Percentiles rank a stretch among this genome's conserved stretches.
Conservation (phyloP, 495 filamentous ascomycete species). For the Penicillium coffeae region DNA sequence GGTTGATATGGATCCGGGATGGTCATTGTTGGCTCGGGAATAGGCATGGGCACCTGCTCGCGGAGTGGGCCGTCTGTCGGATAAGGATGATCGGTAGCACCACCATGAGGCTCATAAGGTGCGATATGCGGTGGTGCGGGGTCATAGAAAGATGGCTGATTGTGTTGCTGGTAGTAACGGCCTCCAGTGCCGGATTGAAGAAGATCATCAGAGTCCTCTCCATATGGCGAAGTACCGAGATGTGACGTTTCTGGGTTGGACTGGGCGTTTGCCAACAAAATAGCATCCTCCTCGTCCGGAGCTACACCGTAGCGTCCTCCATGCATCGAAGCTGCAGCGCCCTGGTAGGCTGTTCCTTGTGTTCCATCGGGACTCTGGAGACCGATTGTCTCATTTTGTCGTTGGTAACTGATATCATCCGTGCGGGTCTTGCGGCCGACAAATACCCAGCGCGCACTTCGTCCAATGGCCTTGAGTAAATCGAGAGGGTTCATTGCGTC, state of each 20-base stretch:
- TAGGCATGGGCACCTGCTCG: constrained; percentile 35
- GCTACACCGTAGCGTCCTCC: constrained; percentile 18
- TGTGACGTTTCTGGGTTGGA: constrained; percentile 27
- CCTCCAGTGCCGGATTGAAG: constrained; percentile 12
- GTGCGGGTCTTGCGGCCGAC: constrained; percentile 60
- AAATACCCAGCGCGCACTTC: constrained; percentile 77
- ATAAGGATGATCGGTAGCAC: constrained; percentile 8
- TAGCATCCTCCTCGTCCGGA: constrained; percentile 37
- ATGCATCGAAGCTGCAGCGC: constrained; percentile 21
- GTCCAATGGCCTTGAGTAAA: constrained; percentile 70
- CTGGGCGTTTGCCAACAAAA: constrained; percentile 41
- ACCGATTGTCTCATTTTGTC: constrained; percentile 25
- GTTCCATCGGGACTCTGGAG: constrained; percentile 22
- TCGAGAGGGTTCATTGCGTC: constrained; percentile 85
- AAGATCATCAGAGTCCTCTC: constrained; percentile 20
- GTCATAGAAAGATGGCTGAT: constrained; percentile 23
- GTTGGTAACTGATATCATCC: constrained; percentile 49
- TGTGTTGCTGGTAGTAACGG: constrained; percentile 16
- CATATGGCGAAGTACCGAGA: constrained; percentile 17
- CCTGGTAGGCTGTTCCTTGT: constrained; percentile 32
- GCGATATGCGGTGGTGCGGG: constrained; percentile 17
- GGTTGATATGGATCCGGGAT: constrained; percentile 33
- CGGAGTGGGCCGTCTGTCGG: constrained; percentile 16
- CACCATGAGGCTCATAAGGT: constrained; percentile 11
- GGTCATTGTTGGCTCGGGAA: constrained; percentile 24